These are phyloP conservation scores for Fraxinus sp. DNA, from an alignment of 305 asterid species.

Conservation along the genomic window DNA sequence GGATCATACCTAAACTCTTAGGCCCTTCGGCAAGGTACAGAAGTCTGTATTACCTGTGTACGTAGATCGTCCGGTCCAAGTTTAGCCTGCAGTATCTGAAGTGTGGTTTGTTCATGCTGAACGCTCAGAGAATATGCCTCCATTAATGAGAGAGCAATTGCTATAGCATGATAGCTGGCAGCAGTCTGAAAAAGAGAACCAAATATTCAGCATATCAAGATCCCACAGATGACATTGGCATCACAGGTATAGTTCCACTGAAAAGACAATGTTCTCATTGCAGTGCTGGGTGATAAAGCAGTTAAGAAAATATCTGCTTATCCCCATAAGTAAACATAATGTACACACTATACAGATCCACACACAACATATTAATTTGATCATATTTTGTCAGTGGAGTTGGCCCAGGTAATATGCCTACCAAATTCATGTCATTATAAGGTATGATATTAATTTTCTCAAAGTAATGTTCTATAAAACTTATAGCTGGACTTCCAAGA, in stretches of 20 bases:
- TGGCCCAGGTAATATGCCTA: background rate
- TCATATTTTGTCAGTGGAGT: background rate
- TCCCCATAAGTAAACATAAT: background rate
- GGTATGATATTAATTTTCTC: background rate
- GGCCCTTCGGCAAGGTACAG: constrained; percentile 20
- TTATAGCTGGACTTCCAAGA: background rate
- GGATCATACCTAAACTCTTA: constrained; percentile 18
- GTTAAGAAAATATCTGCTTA: background rate
- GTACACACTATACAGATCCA: background rate
- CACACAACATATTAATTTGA: background rate
- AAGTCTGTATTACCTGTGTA: constrained; percentile 58
- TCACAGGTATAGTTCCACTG: background rate
- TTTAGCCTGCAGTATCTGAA: constrained; percentile 81
- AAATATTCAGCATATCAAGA: constrained; percentile 19
- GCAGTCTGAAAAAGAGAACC: constrained; percentile 60
- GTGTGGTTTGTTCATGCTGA: constrained; percentile 91
- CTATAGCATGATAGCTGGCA: constrained; percentile 90
- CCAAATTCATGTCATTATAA: background rate
- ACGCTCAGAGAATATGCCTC: constrained; percentile 89
- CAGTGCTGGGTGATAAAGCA: background rate
- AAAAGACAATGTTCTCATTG: background rate
- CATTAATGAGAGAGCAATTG: constrained; percentile 89
- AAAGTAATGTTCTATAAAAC: background rate
- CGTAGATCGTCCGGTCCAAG: constrained; percentile 87
- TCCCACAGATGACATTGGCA: constrained; percentile 1